Base-by-base conservation (phyloP, 2,329 filamentous ascomycete species). In the Ascochyta clinopodiicola region DNA sequence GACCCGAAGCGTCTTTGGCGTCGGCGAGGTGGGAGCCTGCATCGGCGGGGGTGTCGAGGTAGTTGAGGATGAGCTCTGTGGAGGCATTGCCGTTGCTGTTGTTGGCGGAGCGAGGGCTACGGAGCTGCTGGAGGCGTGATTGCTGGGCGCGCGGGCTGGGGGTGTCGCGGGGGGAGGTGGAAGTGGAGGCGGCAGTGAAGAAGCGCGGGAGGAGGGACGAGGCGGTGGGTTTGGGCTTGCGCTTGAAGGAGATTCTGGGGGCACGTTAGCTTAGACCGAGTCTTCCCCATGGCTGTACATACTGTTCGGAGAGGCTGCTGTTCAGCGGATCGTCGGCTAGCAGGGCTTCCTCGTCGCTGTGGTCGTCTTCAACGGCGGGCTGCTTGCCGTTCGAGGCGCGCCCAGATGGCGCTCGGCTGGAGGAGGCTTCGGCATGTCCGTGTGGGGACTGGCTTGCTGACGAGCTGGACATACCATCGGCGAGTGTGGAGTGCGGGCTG, bases 221-320 rank as follows among this genome's bases (percentile, higher is more conserved):
- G 4, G 70, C 60, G 17, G 64, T 51, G 78, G 69, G 63, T 57
- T 81, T 88, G 63, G 85, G 82, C 61, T 85, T 88, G 69, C 89
- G 86, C 79, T 91, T 91, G 78, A 91, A 92, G 31, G 88, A 89
- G 48, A 90, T 76, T 25, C 78, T 80, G 38, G 6, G 38, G n/a
- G 29, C 4, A 7, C 13, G 8, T 34, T 10, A 55, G 45, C 17
- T 8, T 9, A 8, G 6, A 27, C 6, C 4, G 2, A 7, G 21
- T 12, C 5, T 8, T 13, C n/a, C 25, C 0, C 3, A 13, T 35
- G 10, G 10, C 3, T 4, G 29, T 44, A 27, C 64, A 21, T 71
- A 79, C 77, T 71, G 71, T 34, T 84, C 79, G 50, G 77, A 75
- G 31, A 84, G 69, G 38, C 80, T 77, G 45, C 79, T 75, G 50